Conservation (phyloP, 2,329 filamentous ascomycete genomes). For the Penicillium occitanis region DNA sequence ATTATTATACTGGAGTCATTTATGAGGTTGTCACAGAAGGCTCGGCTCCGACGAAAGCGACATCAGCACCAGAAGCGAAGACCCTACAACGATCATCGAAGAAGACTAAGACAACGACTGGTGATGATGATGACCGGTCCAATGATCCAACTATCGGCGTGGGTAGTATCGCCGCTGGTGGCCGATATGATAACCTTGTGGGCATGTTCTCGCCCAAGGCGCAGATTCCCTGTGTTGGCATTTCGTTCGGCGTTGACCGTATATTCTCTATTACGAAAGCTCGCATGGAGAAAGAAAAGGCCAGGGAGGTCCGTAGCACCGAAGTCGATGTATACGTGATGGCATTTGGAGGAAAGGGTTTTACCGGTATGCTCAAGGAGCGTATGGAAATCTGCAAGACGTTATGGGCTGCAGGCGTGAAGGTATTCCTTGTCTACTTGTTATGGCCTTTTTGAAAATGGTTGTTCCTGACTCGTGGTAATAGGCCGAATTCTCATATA, state of each 20-base stretch:
- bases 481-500: constrained; percentile 83
- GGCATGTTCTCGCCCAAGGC: constrained; percentile 87
- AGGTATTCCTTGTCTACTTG: constrained; percentile 48
- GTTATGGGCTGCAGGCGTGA: constrained; percentile 86
- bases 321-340: constrained; percentile 92
- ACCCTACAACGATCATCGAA: constrained; percentile 38
- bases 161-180: constrained; percentile 84
- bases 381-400: constrained; percentile 75
- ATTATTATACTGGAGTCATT: constrained; percentile 89
- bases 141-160: constrained; percentile 79
- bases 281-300: constrained; percentile 60
- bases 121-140: constrained; percentile 67
- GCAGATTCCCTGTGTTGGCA: constrained; percentile 84
- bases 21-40: constrained; percentile 86
- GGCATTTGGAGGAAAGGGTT: constrained; percentile 87
- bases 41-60: constrained; percentile 58
- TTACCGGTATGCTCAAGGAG: constrained; percentile 75
- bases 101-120: constrained; percentile 51
- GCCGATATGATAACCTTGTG: constrained; percentile 88
- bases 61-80: constrained; percentile 40
- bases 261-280: constrained; percentile 92
- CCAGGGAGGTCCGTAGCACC: constrained; percentile 60
- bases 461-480: not conserved
- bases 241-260: constrained; percentile 92
- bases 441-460: too few species aligned